Conservation (phyloP, 768 basidiomycete species). For the Tulasnella calospora region DNA sequence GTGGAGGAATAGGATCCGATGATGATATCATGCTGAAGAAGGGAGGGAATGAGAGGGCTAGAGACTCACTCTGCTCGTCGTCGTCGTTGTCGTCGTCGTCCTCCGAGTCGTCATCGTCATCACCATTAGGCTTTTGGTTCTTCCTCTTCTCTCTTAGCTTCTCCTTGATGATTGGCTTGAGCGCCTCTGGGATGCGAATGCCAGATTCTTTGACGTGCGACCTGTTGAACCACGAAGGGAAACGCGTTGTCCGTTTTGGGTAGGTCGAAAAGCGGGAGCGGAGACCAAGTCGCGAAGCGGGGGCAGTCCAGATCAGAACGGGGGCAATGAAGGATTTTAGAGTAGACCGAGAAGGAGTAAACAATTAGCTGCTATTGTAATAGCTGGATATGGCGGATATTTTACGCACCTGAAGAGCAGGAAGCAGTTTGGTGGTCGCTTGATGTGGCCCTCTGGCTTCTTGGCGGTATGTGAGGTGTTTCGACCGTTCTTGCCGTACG, state of each 20-base stretch:
- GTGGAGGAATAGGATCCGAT: not conserved
- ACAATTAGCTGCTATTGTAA: not conserved
- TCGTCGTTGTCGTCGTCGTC: conserved; percentile 25
- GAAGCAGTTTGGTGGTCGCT: conserved; percentile 35
- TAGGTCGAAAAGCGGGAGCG: not conserved
- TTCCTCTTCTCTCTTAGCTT: conserved; percentile 24
- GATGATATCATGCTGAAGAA: not conserved
- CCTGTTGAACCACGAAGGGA: not conserved
- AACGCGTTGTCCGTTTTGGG: conserved; percentile 3
- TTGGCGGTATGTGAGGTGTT: conserved; percentile 33
- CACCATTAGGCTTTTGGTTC: conserved; percentile 29
- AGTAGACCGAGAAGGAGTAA: not conserved
- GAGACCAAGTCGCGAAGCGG: conserved; percentile 14
- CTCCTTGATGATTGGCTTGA: conserved; percentile 21
- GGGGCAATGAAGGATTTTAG: conserved; percentile 12
- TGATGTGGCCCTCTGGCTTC: conserved; percentile 32
- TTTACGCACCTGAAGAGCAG: conserved; percentile 33
- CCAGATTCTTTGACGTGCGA: conserved; percentile 26
- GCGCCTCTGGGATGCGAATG: conserved; percentile 18
- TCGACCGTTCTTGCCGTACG: conserved; percentile 24
- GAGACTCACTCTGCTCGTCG: conserved; percentile 26
- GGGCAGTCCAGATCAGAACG: conserved; percentile 27
- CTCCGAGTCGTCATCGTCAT: conserved; percentile 8
- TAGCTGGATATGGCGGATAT: not conserved
- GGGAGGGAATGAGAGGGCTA: not conserved